Percentiles rank a stretch among this genome's conserved stretches.
Evolutionary conservation across 208 protist species (phyloP).

Genomic region (Jaenimonas drosophilae): DNA sequence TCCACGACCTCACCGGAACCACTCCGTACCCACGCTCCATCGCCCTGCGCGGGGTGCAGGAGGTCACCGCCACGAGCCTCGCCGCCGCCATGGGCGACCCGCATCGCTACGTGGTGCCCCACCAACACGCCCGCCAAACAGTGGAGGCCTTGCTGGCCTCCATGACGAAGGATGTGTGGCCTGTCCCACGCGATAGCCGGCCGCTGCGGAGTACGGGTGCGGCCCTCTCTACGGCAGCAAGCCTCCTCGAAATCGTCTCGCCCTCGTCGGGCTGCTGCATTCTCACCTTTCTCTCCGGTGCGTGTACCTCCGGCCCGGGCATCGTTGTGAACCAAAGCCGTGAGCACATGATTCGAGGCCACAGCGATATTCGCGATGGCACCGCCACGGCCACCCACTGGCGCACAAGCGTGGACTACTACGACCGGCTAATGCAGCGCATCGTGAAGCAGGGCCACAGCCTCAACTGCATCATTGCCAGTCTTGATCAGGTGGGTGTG

Average conservation of each 20-base stretch:
- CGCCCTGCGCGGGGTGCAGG: constrained; percentile 69
- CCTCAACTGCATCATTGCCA: constrained; percentile 95
- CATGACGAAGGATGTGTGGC: constrained; percentile 93
- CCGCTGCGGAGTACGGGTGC: constrained; percentile 94
- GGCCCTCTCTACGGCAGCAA: constrained; percentile 94
- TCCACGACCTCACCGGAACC: constrained; percentile 66
- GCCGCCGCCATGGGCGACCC: constrained; percentile 28
- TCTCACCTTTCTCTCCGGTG: constrained; percentile 94
- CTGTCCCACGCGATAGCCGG: constrained; percentile 86
- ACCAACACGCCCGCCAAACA: constrained; percentile 38
- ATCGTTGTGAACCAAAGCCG: constrained; percentile 87
- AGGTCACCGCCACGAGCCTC: constrained; percentile 52
- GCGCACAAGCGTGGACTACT: constrained; percentile 83
- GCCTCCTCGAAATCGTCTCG: constrained; percentile 87
- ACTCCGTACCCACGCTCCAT: constrained; percentile 78
- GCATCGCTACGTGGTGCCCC: constrained; percentile 70
- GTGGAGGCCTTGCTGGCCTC: constrained; percentile 92
- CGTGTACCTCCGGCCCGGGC: constrained; percentile 93
- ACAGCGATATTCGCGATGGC: constrained; percentile 93
- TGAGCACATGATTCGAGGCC: constrained; percentile 93
- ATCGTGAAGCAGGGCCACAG: constrained; percentile 92
- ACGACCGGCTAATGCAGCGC: constrained; percentile 90
- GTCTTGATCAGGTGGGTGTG: constrained; percentile 96
- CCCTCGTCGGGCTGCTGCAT: constrained; percentile 91
- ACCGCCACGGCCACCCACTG: constrained; percentile 69